Conservation (phyloP, 148 eudicot species). For the Dysphania ambrosioides region DNA sequence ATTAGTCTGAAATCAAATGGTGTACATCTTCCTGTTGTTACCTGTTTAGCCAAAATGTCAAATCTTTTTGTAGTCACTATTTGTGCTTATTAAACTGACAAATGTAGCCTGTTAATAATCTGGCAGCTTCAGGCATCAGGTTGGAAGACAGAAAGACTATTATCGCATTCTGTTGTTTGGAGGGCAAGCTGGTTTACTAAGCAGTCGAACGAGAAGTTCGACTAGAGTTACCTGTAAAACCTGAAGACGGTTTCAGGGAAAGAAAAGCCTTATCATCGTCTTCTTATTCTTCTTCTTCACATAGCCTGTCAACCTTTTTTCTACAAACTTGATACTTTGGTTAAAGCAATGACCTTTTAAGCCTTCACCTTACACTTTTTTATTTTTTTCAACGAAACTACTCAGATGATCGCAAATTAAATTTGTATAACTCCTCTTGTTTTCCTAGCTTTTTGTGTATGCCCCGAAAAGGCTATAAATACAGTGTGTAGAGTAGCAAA, state of each 20-base stretch:
- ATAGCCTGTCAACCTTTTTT: neutral
- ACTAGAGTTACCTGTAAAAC: slow-evolving; percentile 24
- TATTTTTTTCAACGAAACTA: neutral
- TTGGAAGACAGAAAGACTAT: slow-evolving; percentile 80
- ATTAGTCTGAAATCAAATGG: neutral
- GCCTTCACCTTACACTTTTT: neutral
- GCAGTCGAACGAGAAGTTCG: slow-evolving; percentile 37
- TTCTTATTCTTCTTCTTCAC: no score
- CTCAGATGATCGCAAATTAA: neutral
- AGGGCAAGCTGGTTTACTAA: slow-evolving; percentile 63
- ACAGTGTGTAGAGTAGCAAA: no score
- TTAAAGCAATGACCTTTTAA: neutral
- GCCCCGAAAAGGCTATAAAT: neutral
- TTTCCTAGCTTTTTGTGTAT: no score
- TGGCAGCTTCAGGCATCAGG: slow-evolving; percentile 65
- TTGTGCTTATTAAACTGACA: slow-evolving; percentile 6
- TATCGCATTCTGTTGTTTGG: slow-evolving; percentile 80
- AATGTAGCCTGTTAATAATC: neutral
- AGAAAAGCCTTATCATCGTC: neutral
- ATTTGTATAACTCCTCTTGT: neutral
- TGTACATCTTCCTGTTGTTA: neutral
- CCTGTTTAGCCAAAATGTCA: neutral
- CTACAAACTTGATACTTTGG: neutral
- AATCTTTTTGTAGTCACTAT: neutral
- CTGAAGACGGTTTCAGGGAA: neutral